Evolutionary conservation across 2,329 filamentous ascomycete genomes (phyloP).

Genomic region (Sporothrix brunneoviolacea): DNA sequence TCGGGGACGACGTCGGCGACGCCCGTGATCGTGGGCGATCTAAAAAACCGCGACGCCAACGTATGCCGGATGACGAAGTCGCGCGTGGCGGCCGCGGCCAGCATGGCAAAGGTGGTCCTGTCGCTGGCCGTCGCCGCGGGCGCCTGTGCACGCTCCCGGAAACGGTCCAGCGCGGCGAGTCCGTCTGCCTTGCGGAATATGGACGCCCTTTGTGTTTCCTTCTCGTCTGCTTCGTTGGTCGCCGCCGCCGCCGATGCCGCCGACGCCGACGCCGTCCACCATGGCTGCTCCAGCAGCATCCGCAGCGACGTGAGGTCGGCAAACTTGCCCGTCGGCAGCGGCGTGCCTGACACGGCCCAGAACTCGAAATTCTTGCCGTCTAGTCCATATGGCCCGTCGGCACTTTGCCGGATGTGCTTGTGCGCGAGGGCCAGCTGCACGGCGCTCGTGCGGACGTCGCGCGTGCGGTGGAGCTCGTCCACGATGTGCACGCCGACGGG

Average conservation of each 20-base stretch:
- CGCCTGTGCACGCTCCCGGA: too few relatives aligned
- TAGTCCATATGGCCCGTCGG: not conserved
- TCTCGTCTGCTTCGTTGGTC: too few relatives aligned
- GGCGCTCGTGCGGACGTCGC: not conserved
- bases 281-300: not conserved
- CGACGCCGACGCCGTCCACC: not conserved
- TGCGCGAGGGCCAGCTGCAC: conserved; percentile 9
- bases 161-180: too few relatives aligned
- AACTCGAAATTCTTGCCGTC: conserved; percentile 4
- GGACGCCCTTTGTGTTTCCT: too few relatives aligned
- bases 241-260: not conserved
- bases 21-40: not conserved
- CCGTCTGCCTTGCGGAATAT: too few relatives aligned
- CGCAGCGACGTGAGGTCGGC: not conserved
- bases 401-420: not conserved
- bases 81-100: too few relatives aligned
- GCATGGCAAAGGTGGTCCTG: too few relatives aligned
- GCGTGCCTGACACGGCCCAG: conserved; percentile 14
- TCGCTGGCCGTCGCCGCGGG: too few relatives aligned
- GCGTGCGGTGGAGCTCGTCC: conserved; percentile 14
- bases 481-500: conserved; percentile 15
- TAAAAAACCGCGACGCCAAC: too few relatives aligned
- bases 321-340: conserved; percentile 5
- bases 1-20: not conserved
- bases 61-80: too few relatives aligned